Percentiles rank a stretch among this genome's conserved stretches.
phyloP scores from a whole-genome alignment of 179 eudicot genomes.

The Camellia oleifera region DNA sequence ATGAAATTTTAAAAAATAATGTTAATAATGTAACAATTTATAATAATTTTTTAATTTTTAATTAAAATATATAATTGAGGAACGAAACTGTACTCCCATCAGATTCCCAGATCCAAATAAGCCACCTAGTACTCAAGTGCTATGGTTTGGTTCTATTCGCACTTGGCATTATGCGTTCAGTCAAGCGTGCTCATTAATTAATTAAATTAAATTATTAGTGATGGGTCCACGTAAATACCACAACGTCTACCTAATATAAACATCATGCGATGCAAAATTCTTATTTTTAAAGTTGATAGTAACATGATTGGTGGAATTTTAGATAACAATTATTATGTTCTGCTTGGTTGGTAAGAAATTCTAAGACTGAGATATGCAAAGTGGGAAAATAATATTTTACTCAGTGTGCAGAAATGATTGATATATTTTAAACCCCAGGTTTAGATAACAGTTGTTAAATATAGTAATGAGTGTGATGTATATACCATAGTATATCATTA shows the following conservation, averaged over 20 bases:
- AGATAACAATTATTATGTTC: neutral
- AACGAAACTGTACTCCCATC: too few relatives aligned
- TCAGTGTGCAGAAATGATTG: neutral
- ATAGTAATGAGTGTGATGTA: too few relatives aligned
- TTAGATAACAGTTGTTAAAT: too few relatives aligned
- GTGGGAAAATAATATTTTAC: constrained; percentile 9
- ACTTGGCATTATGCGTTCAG: neutral
- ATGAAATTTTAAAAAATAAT: too few relatives aligned
- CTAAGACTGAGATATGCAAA: constrained; percentile 17
- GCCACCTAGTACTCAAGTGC: too few relatives aligned
- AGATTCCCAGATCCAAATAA: neutral
- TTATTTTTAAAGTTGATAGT: constrained; percentile 16
- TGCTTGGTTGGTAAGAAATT: constrained; percentile 9
- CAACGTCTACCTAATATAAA: neutral
- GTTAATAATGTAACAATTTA: too few relatives aligned
- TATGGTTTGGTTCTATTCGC: neutral
- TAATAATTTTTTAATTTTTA: too few relatives aligned
- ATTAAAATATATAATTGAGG: too few relatives aligned
- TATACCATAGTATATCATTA: too few relatives aligned
- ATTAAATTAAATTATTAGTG: neutral
- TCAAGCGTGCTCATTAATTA: neutral
- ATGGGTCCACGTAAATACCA: neutral
- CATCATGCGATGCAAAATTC: constrained; percentile 10
- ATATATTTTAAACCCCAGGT: too few relatives aligned
- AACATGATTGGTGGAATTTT: constrained; percentile 14